phyloP scores from a whole-genome alignment of 2,329 filamentous ascomycete species.

The Cercospora berteroae region DNA sequence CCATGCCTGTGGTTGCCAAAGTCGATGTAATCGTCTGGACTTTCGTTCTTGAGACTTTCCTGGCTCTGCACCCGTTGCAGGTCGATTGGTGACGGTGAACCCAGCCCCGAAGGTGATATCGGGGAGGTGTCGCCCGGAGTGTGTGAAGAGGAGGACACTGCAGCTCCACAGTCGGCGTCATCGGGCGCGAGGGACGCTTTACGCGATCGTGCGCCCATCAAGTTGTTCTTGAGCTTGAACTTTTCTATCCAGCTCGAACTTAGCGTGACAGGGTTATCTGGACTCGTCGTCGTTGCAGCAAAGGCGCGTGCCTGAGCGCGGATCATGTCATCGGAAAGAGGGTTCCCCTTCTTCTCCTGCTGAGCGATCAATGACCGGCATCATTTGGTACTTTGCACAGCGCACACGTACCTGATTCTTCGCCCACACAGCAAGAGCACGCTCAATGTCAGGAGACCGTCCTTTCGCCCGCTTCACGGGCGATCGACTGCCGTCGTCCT shows the following conservation, averaged over 20 bases:
- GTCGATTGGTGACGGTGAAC: slow-evolving; percentile 68
- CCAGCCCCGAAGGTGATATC: slow-evolving; percentile 64
- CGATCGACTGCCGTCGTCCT: slow-evolving; percentile 74
- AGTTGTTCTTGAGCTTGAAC: slow-evolving; percentile 85
- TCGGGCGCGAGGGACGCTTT: slow-evolving; percentile 60
- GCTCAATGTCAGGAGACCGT: slow-evolving; percentile 87
- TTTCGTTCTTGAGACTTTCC: slow-evolving; percentile 64
- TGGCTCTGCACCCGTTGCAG: slow-evolving; percentile 62
- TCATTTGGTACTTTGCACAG: not conserved
- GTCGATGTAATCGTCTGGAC: slow-evolving; percentile 58
- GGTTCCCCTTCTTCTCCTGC: slow-evolving; percentile 70
- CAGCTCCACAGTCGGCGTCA: slow-evolving; percentile 64
- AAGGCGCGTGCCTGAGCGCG: slow-evolving; percentile 82
- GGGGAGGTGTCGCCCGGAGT: slow-evolving; percentile 67
- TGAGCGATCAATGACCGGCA: not conserved
- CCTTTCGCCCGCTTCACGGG: slow-evolving; percentile 80
- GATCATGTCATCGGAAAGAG: slow-evolving; percentile 76
- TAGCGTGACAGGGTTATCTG: slow-evolving; percentile 70
- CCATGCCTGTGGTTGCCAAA: slow-evolving; percentile 58
- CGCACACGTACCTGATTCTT: slow-evolving; percentile 54
- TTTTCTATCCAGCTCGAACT: slow-evolving; percentile 84
- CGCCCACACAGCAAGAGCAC: slow-evolving; percentile 83
- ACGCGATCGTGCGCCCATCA: slow-evolving; percentile 54
- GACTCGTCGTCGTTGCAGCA: slow-evolving; percentile 60
- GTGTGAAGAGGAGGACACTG: slow-evolving; percentile 57